Conservation (phyloP, 805 yeast species). For the Maudiozyma bulderi region DNA sequence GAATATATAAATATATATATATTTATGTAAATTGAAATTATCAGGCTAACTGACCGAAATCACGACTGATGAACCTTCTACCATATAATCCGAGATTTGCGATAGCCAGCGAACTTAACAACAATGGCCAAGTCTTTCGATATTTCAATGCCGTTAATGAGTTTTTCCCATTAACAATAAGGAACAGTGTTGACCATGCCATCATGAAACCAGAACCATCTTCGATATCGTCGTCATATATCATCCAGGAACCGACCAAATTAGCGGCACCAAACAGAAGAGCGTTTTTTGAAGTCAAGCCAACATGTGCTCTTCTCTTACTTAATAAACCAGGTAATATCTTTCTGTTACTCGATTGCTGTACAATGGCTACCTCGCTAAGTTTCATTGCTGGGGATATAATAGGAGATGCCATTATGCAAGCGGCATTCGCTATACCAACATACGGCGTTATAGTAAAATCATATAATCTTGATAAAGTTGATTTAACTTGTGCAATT, state of each 20-base stretch:
- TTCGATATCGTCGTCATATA: constrained; percentile 62
- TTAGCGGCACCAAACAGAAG: constrained; percentile 52
- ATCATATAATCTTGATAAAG: constrained; percentile 17
- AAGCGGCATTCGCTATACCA: constrained; percentile 33
- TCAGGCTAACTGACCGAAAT: constrained; percentile 7
- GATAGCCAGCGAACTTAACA: constrained; percentile 47
- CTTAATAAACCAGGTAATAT: neutral
- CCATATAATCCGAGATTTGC: constrained; percentile 63
- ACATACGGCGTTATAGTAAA: constrained; percentile 38
- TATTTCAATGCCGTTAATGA: constrained; percentile 43
- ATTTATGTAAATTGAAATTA: neutral
- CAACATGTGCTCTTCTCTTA: constrained; percentile 14
- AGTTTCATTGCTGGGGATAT: constrained; percentile 25
- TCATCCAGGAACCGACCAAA: constrained; percentile 63
- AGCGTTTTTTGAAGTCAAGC: constrained; percentile 32
- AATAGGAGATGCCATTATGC: constrained; percentile 32
- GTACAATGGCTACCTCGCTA: neutral
- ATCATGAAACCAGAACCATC: constrained; percentile 73
- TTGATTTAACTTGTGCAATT: neutral
- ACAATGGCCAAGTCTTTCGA: constrained; percentile 54
- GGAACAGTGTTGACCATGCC: constrained; percentile 74
- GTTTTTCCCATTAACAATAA: constrained; percentile 59
- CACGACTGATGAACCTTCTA: constrained; percentile 48
- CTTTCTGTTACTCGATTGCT: neutral
- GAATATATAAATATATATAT: neutral